Conservation (phyloP, 2,329 filamentous ascomycete species). For the Alternaria incomplexa region DNA sequence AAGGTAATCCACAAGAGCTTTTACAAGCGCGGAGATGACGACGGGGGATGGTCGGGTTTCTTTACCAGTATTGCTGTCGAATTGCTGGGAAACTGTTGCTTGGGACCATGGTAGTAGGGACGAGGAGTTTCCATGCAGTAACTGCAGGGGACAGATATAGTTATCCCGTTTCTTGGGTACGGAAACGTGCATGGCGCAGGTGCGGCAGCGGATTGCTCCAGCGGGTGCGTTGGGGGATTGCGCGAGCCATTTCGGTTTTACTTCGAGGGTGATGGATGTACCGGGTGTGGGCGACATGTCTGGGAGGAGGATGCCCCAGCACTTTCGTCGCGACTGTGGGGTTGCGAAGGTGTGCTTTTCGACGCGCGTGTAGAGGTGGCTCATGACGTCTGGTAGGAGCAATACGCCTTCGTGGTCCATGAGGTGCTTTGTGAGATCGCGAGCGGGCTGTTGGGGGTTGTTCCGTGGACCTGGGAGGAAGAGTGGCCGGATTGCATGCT, state of each 20-base stretch:
- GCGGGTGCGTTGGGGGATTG: conserved; percentile 54
- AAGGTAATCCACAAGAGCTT: conserved; percentile 31
- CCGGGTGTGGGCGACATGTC: conserved; percentile 36
- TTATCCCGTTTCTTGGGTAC: conserved; percentile 24
- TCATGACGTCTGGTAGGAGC: conserved; percentile 17
- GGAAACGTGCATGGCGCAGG: conserved; percentile 53
- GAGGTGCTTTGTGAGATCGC: conserved; percentile 20
- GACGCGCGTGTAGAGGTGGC: conserved; percentile 11
- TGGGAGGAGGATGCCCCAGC: conserved; percentile 37
- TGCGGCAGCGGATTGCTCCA: conserved; percentile 52
- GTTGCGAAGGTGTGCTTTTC: conserved; percentile 12
- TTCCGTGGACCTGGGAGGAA: conserved; percentile 22
- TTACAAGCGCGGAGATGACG: conserved; percentile 7
- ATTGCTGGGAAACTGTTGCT: conserved; percentile 17
- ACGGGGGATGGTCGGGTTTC: not conserved
- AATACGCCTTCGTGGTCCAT: conserved; percentile 28
- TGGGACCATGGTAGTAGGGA: conserved; percentile 22
- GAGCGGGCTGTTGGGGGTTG: conserved; percentile 1
- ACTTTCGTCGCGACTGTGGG: not conserved
- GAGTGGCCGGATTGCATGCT: conserved; percentile 35
- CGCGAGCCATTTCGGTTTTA: conserved; percentile 58
- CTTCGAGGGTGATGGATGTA: conserved; percentile 44
- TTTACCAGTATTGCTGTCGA: not conserved
- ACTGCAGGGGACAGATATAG: conserved; percentile 50
- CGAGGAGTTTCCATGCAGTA: conserved; percentile 40